These are phyloP conservation scores for Incumbomyces lentus DNA, from an alignment of 2,329 filamentous ascomycete species.

Conservation along the genomic window DNA sequence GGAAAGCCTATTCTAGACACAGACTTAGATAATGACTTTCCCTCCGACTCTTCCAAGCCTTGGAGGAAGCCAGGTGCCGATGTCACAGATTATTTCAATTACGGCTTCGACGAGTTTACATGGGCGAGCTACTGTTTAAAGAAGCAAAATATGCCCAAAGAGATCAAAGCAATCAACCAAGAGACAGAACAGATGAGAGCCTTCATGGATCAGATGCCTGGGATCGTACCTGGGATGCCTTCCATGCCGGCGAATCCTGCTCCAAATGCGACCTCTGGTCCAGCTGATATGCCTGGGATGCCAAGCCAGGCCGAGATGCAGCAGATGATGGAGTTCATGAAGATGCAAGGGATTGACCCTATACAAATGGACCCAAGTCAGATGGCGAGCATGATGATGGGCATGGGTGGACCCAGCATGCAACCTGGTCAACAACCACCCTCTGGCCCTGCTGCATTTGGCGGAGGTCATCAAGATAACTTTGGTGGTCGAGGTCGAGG, in stretches of 20 bases:
- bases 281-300: constrained; percentile 37
- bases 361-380: constrained; percentile 43
- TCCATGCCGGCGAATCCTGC: constrained; percentile 5
- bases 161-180: constrained; percentile 71
- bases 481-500: constrained; percentile 26
- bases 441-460: constrained; percentile 12
- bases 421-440: constrained; percentile 26
- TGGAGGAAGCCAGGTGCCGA: constrained; percentile 94
- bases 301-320: constrained; percentile 35
- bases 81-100: constrained; percentile 71
- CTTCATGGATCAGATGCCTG: constrained; percentile 42
- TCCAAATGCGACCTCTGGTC: constrained; percentile 4
- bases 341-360: constrained; percentile 44
- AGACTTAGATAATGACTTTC: constrained; percentile 63
- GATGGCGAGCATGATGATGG: constrained; percentile 42
- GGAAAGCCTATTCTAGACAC: constrained; percentile 75
- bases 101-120: constrained; percentile 60
- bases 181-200: constrained; percentile 52
- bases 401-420: constrained; percentile 28
- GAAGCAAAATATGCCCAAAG: constrained; percentile 66
- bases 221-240: constrained; percentile 38
- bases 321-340: constrained; percentile 47
- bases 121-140: constrained; percentile 92
- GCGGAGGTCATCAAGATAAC: constrained; percentile 9
- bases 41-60: constrained; percentile 69